phyloP scores from a whole-genome alignment of 78 protist species.

The Dictyostelium brefeldianum region DNA sequence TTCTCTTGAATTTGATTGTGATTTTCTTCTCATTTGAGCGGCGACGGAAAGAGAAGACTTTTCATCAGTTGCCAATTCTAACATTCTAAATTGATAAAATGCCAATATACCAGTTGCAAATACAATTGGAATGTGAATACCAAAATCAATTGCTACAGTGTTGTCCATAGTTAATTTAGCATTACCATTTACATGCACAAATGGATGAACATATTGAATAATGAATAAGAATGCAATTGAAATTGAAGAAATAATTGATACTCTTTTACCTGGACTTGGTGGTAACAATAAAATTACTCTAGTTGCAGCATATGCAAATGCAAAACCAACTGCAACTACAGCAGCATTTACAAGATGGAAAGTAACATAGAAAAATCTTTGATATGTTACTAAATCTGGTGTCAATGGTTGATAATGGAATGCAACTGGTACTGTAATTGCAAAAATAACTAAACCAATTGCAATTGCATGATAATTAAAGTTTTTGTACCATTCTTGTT shows the following conservation, averaged over 20 bases:
- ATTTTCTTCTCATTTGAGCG: slow-evolving; percentile 52
- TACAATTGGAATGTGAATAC: slow-evolving; percentile 70
- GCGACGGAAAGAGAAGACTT: slow-evolving; percentile 50
- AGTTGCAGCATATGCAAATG: slow-evolving; percentile 26
- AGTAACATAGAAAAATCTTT: slow-evolving; percentile 52
- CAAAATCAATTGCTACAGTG: slow-evolving; percentile 39
- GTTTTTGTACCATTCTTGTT: slow-evolving; percentile 6
- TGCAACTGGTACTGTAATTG: background rate
- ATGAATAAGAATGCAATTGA: slow-evolving; percentile 46
- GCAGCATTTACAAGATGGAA: slow-evolving; percentile 47
- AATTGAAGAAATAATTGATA: slow-evolving; percentile 38
- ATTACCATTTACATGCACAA: background rate
- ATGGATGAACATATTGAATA: slow-evolving; percentile 72
- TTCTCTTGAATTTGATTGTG: background rate
- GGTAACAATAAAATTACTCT: slow-evolving; percentile 46
- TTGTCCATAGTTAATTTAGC: background rate
- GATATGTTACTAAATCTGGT: background rate
- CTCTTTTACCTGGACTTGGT: slow-evolving; percentile 46
- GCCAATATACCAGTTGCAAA: slow-evolving; percentile 68
- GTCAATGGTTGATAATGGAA: slow-evolving; percentile 26
- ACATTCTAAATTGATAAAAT: slow-evolving; percentile 74
- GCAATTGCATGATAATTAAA: background rate
- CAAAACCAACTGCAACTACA: slow-evolving; percentile 22
- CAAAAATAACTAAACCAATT: background rate
- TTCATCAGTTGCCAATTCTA: slow-evolving; percentile 75